Conservation (phyloP, 192 early-diverging fungal species). For the Rhizophagus prolifer region DNA sequence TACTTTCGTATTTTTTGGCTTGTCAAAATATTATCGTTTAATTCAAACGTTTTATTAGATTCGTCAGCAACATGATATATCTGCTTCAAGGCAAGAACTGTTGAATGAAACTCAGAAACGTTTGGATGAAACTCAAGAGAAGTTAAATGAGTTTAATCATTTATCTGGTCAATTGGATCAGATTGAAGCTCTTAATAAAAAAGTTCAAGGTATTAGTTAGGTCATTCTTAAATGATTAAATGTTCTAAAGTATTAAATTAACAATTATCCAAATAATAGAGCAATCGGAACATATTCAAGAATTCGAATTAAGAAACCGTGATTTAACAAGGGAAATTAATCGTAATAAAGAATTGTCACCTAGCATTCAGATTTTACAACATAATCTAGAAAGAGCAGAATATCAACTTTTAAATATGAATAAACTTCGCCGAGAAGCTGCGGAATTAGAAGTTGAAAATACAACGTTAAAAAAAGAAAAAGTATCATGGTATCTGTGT, state of each 20-base stretch:
- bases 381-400: not conserved
- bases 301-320: not conserved
- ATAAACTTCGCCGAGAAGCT: not conserved
- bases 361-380: constrained; percentile 18
- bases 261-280: not conserved
- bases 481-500: constrained; percentile 10
- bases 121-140: constrained; percentile 5
- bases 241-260: not conserved
- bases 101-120: constrained; percentile 6
- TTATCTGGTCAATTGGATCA: constrained; percentile 7
- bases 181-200: not conserved
- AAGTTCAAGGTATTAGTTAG: constrained; percentile 1
- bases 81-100: not conserved
- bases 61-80: not conserved
- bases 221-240: not conserved
- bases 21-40: no score
- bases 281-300: not conserved
- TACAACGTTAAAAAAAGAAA: constrained; percentile 16
- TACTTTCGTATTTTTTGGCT: not conserved
- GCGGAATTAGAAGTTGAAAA: constrained; percentile 25
- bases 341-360: not conserved
- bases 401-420: constrained; percentile 12
- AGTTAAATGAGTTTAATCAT: not conserved
- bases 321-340: not conserved
- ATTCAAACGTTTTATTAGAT: not conserved